Evolutionary conservation across 208 protist genomes (phyloP), one percentile per base, ranked within the genome.

Genomic region (Crithidia sp.): DNA sequence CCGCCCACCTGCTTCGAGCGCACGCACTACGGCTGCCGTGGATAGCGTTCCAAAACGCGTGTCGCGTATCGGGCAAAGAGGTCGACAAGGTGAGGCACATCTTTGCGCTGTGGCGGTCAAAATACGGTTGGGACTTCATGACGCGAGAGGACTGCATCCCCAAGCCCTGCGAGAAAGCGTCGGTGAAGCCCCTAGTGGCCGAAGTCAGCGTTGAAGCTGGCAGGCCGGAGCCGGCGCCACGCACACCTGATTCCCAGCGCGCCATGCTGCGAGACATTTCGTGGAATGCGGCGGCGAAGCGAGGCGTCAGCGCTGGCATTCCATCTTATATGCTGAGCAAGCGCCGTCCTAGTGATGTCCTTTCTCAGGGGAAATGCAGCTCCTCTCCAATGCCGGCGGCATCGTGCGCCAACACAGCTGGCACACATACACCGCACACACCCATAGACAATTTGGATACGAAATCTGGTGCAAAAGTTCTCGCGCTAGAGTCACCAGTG

Each of bases 241-340:
- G 49, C 36, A 14, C n/a, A 28, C 40, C 45, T 39, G 10, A 55
- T 16, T 14, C 39, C n/a, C 49, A 40, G 61, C 75, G 68, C 2
- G 39, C 54, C 10, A 10, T 50, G n/a, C 47, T 74, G 55, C 75
- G 75, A 10, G 75, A 75, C 16, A 67, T 80, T 19, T 43, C 62
- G 40, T 76, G 66, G 74, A 80, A 80, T 45, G 40, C 57, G 5
- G 53, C 65, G 56, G 39, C 53, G 36, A 37, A 39, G 49, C 70
- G 61, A 53, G 67, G 12, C 55, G 28, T 17, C 17, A 61, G 37
- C 7, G 52, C 72, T 7, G 63, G 67, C 56, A 79, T 89, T 44
- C 87, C 87, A 28, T 56, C 75, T 4, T 81, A 87, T 61, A 60
- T 93, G 2, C 57, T 78, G 54, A 82, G 67, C 5, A 86, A 84